Conservation (phyloP, 2,329 filamentous ascomycete genomes). For the Hypoxylon sp. region DNA sequence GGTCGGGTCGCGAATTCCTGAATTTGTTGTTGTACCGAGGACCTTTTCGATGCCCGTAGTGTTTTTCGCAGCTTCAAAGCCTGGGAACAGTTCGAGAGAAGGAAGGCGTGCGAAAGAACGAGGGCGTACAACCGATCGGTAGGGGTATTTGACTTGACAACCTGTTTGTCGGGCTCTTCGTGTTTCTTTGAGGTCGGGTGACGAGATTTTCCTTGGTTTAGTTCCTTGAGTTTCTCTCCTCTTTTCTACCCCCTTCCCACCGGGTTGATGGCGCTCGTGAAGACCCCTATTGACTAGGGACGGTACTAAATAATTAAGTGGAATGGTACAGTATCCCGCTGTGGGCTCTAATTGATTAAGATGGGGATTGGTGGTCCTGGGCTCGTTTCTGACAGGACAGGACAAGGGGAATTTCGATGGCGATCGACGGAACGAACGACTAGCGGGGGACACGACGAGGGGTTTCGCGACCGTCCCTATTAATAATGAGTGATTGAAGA, state of each 20-base stretch:
- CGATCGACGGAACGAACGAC: slow-evolving; percentile 33
- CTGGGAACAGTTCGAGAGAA: slow-evolving; percentile 10
- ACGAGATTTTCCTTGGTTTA: slow-evolving; percentile 35
- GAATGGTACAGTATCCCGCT: slow-evolving; percentile 29
- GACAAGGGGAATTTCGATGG: slow-evolving; percentile 31
- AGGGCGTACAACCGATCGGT: slow-evolving; percentile 27
- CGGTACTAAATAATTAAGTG: slow-evolving; percentile 35
- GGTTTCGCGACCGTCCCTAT: slow-evolving; percentile 20
- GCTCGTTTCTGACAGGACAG: slow-evolving; percentile 35
- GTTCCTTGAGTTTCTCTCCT: slow-evolving; percentile 20
- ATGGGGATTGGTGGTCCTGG: slow-evolving; percentile 30
- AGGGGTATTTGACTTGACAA: slow-evolving; percentile 14
- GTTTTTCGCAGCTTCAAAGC: slow-evolving; percentile 11
- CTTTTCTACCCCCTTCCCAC: slow-evolving; percentile 25
- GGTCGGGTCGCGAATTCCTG: slow-evolving; percentile 24
- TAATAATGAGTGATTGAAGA: slow-evolving; percentile 28
- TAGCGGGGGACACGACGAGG: slow-evolving; percentile 21
- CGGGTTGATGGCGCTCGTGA: slow-evolving; percentile 18
- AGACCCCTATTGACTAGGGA: slow-evolving; percentile 38
- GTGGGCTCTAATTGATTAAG: slow-evolving; percentile 37
- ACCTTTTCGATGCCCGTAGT: slow-evolving; percentile 15
- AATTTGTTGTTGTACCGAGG: slow-evolving; percentile 32
- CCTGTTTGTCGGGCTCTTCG: not conserved
- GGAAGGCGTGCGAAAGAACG: slow-evolving; percentile 27
- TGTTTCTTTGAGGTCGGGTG: slow-evolving; percentile 30